These are phyloP conservation scores for Petunia secreta DNA, from an alignment of 257 asterid genomes.

Conservation along the genomic window DNA sequence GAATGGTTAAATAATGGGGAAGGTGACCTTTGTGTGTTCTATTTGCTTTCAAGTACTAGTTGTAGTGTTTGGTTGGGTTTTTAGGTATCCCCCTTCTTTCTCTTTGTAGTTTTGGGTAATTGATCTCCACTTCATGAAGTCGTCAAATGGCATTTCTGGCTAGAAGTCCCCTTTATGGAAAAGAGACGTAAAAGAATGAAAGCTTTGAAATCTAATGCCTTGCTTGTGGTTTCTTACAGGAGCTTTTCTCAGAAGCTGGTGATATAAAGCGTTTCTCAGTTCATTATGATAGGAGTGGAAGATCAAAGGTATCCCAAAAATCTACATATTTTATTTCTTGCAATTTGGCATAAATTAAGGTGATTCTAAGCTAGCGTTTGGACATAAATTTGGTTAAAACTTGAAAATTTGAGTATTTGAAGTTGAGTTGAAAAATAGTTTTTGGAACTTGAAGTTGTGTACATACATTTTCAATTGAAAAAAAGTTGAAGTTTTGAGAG, in stretches of 20 bases:
- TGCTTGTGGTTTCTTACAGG: conserved; percentile 48
- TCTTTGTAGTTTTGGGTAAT: not conserved
- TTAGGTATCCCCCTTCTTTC: not conserved
- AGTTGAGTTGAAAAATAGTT: no score
- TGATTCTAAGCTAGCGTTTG: not conserved
- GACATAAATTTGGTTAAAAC: no score
- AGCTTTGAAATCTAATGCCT: conserved; percentile 5
- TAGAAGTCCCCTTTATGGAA: not conserved
- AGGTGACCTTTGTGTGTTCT: not conserved
- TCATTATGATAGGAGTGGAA: conserved; percentile 93
- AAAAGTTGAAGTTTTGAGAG: no score
- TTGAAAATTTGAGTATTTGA: no score
- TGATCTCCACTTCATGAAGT: not conserved
- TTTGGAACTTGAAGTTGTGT: no score
- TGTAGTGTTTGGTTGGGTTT: not conserved
- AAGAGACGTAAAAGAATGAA: not conserved
- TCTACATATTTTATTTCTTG: conserved; percentile 24
- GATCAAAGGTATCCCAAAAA: conserved; percentile 78
- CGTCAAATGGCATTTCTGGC: not conserved
- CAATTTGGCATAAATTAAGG: not conserved
- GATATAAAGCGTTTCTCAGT: conserved; percentile 71
- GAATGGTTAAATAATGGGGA: not conserved
- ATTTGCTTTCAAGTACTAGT: not conserved
- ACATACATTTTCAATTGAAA: no score
- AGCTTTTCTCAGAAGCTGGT: conserved; percentile 90